Percentiles rank a stretch among this genome's conserved stretches.
phyloP scores from a whole-genome alignment of 78 protist species.

The Speleostelium caveatum region DNA sequence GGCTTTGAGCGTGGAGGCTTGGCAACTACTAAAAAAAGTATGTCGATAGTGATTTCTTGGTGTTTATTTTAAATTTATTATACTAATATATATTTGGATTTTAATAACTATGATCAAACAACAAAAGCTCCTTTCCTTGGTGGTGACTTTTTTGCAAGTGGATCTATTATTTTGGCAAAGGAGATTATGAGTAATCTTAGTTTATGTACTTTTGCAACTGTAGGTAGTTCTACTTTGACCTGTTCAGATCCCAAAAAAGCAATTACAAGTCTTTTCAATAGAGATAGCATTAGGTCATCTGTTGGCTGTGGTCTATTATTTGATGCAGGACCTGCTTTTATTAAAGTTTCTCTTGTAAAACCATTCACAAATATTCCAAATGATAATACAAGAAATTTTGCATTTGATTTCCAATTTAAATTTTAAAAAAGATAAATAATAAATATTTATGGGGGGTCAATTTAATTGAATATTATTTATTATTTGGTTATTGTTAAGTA shows the following conservation, averaged over 20 bases:
- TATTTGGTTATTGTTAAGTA: too few relatives aligned
- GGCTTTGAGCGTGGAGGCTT: conserved; percentile 27
- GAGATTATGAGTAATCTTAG: too few relatives aligned
- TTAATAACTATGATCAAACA: too few relatives aligned
- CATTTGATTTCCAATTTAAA: not conserved
- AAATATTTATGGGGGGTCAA: too few relatives aligned
- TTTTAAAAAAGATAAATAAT: too few relatives aligned
- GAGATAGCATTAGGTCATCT: not conserved
- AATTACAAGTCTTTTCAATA: not conserved
- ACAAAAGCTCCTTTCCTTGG: not conserved
- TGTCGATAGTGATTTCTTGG: not conserved
- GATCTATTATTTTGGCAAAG: not conserved
- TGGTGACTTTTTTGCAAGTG: not conserved
- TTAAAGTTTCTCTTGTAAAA: not conserved
- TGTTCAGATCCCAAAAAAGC: not conserved
- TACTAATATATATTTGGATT: not conserved
- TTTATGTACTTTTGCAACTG: not conserved
- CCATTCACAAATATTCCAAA: not conserved
- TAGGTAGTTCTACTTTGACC: not conserved
- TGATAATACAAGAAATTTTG: not conserved
- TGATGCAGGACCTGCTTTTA: not conserved
- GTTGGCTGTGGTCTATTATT: not conserved
- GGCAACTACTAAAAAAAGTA: not conserved
- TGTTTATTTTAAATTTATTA: not conserved
- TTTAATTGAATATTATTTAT: too few relatives aligned